Conservation (phyloP, 768 basidiomycete species). For the Pisolithus albus region DNA sequence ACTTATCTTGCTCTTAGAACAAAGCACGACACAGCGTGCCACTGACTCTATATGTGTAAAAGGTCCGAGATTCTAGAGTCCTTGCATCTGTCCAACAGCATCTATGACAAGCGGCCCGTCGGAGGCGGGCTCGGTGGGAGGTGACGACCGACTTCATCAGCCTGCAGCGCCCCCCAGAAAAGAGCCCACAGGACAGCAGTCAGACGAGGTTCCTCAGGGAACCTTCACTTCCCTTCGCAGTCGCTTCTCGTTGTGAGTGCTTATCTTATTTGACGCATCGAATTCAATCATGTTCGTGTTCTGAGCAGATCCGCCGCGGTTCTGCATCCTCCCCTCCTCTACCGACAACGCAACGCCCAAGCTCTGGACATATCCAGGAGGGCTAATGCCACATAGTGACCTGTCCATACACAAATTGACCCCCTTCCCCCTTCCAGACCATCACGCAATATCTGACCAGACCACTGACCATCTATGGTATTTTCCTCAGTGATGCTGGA, state of each 20-base stretch:
- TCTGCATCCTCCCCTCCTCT: constrained; percentile 4
- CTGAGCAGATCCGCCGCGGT: constrained; percentile 8
- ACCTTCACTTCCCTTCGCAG: constrained; percentile 40
- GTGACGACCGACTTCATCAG: no score
- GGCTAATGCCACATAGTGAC: constrained; percentile 18
- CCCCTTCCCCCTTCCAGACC: constrained; percentile 13
- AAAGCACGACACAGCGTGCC: no score
- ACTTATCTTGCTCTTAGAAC: no score
- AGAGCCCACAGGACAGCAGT: constrained; percentile 6
- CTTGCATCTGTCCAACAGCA: no score
- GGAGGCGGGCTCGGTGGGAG: no score
- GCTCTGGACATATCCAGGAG: constrained; percentile 9
- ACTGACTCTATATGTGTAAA: no score
- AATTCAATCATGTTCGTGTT: not conserved
- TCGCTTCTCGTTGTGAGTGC: constrained; percentile 43
- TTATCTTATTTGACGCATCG: not conserved
- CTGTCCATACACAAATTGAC: constrained; percentile 6
- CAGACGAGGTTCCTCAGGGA: constrained; percentile 8
- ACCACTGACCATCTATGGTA: not conserved
- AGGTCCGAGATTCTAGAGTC: no score
- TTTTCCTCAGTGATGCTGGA: constrained; percentile 2
- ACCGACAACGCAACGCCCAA: constrained; percentile 10
- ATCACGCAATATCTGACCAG: constrained; percentile 9
- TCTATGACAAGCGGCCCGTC: no score
- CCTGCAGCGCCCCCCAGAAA: constrained; percentile 12